These are phyloP conservation scores for Salix arbutifolia DNA, from an alignment of 345 rosid species.

Conservation along the genomic window DNA sequence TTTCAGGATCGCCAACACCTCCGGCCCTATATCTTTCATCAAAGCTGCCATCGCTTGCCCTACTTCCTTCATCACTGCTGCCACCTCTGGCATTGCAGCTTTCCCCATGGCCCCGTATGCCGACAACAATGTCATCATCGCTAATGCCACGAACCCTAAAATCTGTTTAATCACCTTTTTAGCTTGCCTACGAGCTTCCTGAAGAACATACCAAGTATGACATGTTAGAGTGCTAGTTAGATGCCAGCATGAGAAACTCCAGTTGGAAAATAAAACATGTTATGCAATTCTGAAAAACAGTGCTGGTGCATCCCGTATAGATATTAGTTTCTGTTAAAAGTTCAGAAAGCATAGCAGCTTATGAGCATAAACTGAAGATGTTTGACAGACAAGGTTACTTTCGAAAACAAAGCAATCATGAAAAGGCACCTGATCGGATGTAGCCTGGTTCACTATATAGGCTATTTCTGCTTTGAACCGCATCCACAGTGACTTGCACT, in stretches of 20 bases:
- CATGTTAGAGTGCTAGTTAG: conserved; percentile 1
- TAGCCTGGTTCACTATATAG: conserved; percentile 40
- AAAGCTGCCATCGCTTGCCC: not conserved
- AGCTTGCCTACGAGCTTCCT: conserved; percentile 66
- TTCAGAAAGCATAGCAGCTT: not conserved
- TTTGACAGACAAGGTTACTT: not conserved
- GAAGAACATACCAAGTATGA: conserved; percentile 14
- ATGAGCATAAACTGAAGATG: not conserved
- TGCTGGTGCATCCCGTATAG: not conserved
- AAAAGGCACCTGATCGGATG: conserved; percentile 55
- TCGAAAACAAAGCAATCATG: not conserved
- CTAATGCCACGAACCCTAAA: not conserved
- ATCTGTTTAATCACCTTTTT: conserved; percentile 48
- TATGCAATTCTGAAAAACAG: not conserved
- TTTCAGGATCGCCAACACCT: not conserved
- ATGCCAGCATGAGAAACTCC: not conserved
- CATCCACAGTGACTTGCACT: conserved; percentile 30
- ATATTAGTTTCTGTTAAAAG: not conserved
- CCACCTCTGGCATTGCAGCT: not conserved
- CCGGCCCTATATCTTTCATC: not conserved
- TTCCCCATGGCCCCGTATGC: not conserved
- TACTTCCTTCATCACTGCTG: not conserved
- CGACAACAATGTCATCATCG: conserved; percentile 28
- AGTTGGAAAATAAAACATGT: not conserved
- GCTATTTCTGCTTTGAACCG: conserved; percentile 28